Percentiles rank a stretch among this genome's conserved stretches.
Conservation (phyloP, 2,329 filamentous ascomycete species). For the Rhynchosporium secalis region DNA sequence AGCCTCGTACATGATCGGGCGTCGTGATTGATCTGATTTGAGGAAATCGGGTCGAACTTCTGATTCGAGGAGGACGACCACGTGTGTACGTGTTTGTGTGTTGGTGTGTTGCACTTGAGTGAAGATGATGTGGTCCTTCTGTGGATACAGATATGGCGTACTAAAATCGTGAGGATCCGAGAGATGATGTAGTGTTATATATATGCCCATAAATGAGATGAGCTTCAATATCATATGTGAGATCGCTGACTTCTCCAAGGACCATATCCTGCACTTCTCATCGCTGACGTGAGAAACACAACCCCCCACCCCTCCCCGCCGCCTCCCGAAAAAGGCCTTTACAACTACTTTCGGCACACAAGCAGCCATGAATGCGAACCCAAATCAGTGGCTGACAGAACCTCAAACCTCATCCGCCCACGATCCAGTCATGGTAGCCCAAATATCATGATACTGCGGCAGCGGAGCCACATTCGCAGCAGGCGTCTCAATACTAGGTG, state of each 20-base stretch:
- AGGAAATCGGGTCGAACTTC: background rate
- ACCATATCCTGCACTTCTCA: background rate
- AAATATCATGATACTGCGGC: slow-evolving; percentile 33
- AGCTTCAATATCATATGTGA: background rate
- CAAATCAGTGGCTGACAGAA: slow-evolving; percentile 1
- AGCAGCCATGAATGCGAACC: background rate
- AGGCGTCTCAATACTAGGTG: background rate
- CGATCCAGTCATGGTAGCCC: slow-evolving; percentile 37
- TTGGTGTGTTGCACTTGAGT: slow-evolving; percentile 1
- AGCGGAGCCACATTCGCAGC: background rate
- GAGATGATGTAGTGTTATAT: background rate
- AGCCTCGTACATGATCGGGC: slow-evolving; percentile 20
- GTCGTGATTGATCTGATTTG: background rate
- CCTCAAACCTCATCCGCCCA: slow-evolving; percentile 29
- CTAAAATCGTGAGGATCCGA: background rate
- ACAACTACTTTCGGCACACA: too few relatives aligned
- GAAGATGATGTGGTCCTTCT: slow-evolving; percentile 1
- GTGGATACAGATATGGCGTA: background rate
- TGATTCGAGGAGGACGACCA: slow-evolving; percentile 10
- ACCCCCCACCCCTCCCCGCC: too few relatives aligned
- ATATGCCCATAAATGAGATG: background rate
- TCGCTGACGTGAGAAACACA: slow-evolving; percentile 13
- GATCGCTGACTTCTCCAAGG: background rate
- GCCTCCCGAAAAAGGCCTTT: too few relatives aligned
- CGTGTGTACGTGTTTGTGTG: slow-evolving; percentile 8